phyloP scores from a whole-genome alignment of 805 yeast genomes.

The Saturnispora hagleri region DNA sequence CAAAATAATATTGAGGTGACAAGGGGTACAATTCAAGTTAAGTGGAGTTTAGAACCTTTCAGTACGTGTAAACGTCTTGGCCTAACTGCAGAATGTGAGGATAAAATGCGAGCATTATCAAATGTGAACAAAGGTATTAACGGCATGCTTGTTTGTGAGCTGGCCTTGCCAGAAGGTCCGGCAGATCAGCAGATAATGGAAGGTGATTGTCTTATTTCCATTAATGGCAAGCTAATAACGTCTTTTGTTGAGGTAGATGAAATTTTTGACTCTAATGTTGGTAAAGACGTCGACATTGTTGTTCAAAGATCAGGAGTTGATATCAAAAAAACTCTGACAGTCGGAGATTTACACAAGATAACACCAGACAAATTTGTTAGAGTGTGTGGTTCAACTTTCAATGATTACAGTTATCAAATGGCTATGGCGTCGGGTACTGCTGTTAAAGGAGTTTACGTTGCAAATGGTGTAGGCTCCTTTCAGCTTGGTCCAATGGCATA shows the following conservation, averaged over 20 bases:
- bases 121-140: constrained; percentile 56
- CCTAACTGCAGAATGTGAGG: constrained; percentile 63
- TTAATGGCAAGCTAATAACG: constrained; percentile 55
- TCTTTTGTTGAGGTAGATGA: constrained; percentile 78
- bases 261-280: constrained; percentile 65
- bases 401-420: constrained; percentile 78
- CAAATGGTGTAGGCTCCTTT: constrained; percentile 73
- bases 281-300: constrained; percentile 42
- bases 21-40: constrained; percentile 88
- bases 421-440: constrained; percentile 81
- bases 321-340: constrained; percentile 38
- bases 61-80: constrained; percentile 90
- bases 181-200: constrained; percentile 64
- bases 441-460: constrained; percentile 73
- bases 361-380: constrained; percentile 76
- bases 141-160: constrained; percentile 76
- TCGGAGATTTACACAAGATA: constrained; percentile 71
- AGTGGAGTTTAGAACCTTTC: constrained; percentile 78
- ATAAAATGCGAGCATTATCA: constrained; percentile 42
- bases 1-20: constrained; percentile 52
- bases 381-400: constrained; percentile 81
- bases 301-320: constrained; percentile 71
- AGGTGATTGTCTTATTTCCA: constrained; percentile 75
- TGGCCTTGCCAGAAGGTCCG: constrained; percentile 79
- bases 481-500: constrained; percentile 43